phyloP scores from a whole-genome alignment of 139 green algal species.

The Trebouxia sp. region DNA sequence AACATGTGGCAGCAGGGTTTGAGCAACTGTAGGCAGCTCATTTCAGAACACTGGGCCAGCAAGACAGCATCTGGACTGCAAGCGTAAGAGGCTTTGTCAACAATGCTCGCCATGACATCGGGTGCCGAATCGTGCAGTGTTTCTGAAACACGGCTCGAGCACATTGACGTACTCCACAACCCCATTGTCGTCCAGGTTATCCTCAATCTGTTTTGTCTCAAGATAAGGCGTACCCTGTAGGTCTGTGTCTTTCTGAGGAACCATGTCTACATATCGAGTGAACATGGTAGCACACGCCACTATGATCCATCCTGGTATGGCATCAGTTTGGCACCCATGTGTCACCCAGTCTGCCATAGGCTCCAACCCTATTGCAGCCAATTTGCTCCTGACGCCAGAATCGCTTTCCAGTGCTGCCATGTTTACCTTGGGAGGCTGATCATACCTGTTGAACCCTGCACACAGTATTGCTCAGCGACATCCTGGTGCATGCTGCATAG shows the following conservation, averaged over 20 bases:
- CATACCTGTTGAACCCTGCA: conserved; percentile 1
- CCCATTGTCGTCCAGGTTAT: conserved; percentile 24
- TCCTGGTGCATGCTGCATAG: too few species aligned
- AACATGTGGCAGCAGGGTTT: too few species aligned
- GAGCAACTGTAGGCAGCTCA: too few species aligned
- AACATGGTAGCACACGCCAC: conserved; percentile 27
- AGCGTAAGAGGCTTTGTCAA: not conserved
- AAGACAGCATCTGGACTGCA: too few species aligned
- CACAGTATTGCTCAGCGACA: too few species aligned
- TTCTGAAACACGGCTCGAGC: conserved; percentile 18
- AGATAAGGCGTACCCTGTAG: conserved; percentile 6
- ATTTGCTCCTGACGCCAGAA: not conserved
- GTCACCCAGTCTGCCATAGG: conserved; percentile 20
- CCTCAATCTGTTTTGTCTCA: not conserved
- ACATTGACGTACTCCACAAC: not conserved
- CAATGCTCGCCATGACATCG: not conserved
- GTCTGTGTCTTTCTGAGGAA: not conserved
- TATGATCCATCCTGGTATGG: conserved; percentile 4
- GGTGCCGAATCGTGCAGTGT: not conserved
- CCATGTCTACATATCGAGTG: not conserved
- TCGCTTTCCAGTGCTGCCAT: not conserved
- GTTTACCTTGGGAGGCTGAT: conserved; percentile 8
- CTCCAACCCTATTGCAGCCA: not conserved
- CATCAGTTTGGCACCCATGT: not conserved
- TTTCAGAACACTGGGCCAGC: too few species aligned